phyloP scores from a whole-genome alignment of 1,284 basidiomycete species.

The Inonotus hispidus region DNA sequence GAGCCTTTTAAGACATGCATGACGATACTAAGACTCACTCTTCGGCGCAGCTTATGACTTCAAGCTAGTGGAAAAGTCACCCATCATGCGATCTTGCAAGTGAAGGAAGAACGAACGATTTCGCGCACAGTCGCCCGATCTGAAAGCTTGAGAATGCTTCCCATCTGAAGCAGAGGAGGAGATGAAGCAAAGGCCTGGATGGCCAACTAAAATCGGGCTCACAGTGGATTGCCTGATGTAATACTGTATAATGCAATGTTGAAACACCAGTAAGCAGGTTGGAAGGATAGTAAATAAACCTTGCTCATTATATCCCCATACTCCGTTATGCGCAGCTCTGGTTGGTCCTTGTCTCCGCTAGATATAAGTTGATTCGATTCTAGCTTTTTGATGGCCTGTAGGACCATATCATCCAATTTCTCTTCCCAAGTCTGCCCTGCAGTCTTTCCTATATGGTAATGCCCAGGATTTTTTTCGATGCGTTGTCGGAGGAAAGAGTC shows the following conservation, averaged over 20 bases:
- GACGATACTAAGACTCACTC: slow-evolving; percentile 43
- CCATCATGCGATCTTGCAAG: slow-evolving; percentile 4
- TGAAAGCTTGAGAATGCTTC: slow-evolving; percentile 53
- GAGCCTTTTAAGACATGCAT: slow-evolving; percentile 3
- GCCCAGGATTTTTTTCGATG: slow-evolving; percentile 73
- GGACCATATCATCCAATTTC: slow-evolving; percentile 65
- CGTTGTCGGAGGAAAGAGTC: slow-evolving; percentile 81
- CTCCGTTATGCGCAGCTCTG: slow-evolving; percentile 53
- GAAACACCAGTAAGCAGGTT: neutral
- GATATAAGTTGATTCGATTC: slow-evolving; percentile 53
- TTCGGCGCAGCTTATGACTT: slow-evolving; percentile 57
- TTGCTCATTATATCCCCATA: slow-evolving; percentile 84
- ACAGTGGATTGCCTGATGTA: slow-evolving; percentile 55
- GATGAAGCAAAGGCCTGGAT: slow-evolving; percentile 1
- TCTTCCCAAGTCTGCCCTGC: slow-evolving; percentile 63
- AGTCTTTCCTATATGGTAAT: slow-evolving; percentile 64
- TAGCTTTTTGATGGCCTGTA: slow-evolving; percentile 57
- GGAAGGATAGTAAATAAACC: slow-evolving; percentile 33
- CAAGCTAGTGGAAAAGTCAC: slow-evolving; percentile 41
- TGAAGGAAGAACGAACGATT: slow-evolving; percentile 42
- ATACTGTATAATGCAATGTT: slow-evolving; percentile 38
- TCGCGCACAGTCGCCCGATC: slow-evolving; percentile 51
- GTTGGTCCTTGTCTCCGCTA: slow-evolving; percentile 30
- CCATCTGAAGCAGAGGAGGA: slow-evolving; percentile 47
- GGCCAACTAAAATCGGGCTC: neutral